Conservation (phyloP, 176 grass and related monocot species). For the Alloteropsis semialata region DNA sequence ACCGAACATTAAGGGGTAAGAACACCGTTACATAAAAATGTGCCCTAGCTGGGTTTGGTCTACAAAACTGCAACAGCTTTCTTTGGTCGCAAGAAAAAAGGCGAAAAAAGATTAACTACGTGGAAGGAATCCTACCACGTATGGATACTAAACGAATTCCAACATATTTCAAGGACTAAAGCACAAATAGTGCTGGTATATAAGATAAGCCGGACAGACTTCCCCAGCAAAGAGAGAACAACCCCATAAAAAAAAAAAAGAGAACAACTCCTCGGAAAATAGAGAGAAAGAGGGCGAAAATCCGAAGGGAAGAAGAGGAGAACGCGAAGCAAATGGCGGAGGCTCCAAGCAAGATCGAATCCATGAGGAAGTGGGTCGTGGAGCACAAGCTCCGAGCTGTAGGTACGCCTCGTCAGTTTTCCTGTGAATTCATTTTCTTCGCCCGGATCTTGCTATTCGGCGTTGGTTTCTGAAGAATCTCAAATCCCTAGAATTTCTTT, state of each 20-base stretch:
- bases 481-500: background rate
- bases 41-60: background rate
- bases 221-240: background rate
- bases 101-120: background rate
- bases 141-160: constrained; percentile 23
- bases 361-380: constrained; percentile 75
- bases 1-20: no score
- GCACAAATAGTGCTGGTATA: constrained; percentile 2
- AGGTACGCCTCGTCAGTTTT: constrained; percentile 40
- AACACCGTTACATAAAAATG: no score
- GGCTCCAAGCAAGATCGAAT: constrained; percentile 58
- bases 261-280: constrained; percentile 12
- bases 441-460: background rate
- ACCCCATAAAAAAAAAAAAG: background rate
- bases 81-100: constrained; percentile 1
- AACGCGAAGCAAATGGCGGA: constrained; percentile 70
- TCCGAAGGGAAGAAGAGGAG: background rate
- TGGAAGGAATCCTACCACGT: constrained; percentile 24
- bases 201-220: background rate
- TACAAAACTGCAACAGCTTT: background rate
- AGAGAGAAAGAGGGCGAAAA: background rate
- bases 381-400: constrained; percentile 98
- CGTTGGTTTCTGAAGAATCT: background rate
- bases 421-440: background rate
- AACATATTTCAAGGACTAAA: background rate